Evolutionary conservation across 306 rosid genomes (phyloP), one percentile per base, ranked within the genome.

Genomic region (Casuarina cunninghamiana): DNA sequence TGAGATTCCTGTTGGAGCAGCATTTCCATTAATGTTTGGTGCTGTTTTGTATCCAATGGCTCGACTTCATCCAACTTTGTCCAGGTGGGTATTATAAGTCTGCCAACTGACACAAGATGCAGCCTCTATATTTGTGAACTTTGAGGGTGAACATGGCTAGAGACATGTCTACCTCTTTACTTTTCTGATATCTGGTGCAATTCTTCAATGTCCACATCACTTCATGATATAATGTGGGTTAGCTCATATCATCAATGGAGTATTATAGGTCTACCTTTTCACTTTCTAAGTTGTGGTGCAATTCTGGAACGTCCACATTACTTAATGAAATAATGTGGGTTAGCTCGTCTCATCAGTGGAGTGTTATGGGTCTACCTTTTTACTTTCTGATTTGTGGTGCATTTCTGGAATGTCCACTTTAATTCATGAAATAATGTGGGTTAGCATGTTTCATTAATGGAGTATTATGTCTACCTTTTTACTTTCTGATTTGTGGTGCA

Each of bases 41-140:
- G 66, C 93, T 76, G 82, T 94, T 70, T 87, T 94, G 84, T 94
- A 94, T 78, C 97, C 98, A 51, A 92, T 94, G 98, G 97, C 98
- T 55, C 97, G 88, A 43, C 98, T 94, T 82, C 97, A 94, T 88
- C 97, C 98, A 61, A 77, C 93, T 70, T 63, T 86, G 73, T 82
- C 79, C 66, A 92, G 98, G 98, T 94, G 72, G 41, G 67, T 77
- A 65, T 73, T 63, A 61, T 83, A 45, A 26, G 44, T 19, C 81
- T 66, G 69, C 72, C 42, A 19, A 74, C 13, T 71, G 50, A 51
- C 65, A 77, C 75, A 60, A 63, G 71, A 46, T 75, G 41, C 66
- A 77, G 38, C 69, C 16, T 39, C 62, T 63, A 39, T 37, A 62
- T 79, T 69, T 79, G 42, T 66, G 42, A 60, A 13, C 39, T 45